Conservation (phyloP, 257 asterid species). For the Mentha longifolia region DNA sequence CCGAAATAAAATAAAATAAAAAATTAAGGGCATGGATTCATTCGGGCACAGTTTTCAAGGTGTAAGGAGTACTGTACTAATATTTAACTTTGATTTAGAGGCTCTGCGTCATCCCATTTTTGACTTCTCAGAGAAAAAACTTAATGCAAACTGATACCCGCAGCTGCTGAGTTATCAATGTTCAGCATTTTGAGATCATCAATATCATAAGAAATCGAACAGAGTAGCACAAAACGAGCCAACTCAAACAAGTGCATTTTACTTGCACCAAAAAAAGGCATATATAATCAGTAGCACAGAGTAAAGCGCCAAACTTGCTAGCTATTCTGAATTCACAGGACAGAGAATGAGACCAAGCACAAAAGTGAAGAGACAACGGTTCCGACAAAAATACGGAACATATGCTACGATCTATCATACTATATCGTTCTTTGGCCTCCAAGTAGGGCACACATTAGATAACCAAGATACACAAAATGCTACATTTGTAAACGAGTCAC, state of each 20-base stretch:
- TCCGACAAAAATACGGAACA: constrained; percentile 27
- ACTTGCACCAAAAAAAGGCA: background rate
- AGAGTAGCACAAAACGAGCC: background rate
- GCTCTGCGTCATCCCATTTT: no score
- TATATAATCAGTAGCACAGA: background rate
- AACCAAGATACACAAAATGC: constrained; percentile 34
- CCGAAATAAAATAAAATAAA: no score
- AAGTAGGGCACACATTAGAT: constrained; percentile 29
- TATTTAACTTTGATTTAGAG: no score
- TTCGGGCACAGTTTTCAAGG: no score
- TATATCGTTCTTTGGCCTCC: constrained; percentile 23
- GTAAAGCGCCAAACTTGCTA: background rate
- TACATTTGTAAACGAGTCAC: constrained; percentile 34
- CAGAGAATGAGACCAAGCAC: constrained; percentile 24
- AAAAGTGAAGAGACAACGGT: background rate
- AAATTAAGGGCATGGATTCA: no score
- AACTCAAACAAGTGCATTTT: background rate
- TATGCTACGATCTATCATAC: constrained; percentile 20
- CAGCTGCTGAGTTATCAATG: no score
- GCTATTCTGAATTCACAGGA: constrained; percentile 1
- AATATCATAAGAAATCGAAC: no score
- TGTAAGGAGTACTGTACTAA: no score
- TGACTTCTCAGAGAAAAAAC: no score
- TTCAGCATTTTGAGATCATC: no score
- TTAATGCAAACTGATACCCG: no score